Evolutionary conservation across 2,329 filamentous ascomycete species (phyloP).

Genomic region (Monilinia aucupariae): DNA sequence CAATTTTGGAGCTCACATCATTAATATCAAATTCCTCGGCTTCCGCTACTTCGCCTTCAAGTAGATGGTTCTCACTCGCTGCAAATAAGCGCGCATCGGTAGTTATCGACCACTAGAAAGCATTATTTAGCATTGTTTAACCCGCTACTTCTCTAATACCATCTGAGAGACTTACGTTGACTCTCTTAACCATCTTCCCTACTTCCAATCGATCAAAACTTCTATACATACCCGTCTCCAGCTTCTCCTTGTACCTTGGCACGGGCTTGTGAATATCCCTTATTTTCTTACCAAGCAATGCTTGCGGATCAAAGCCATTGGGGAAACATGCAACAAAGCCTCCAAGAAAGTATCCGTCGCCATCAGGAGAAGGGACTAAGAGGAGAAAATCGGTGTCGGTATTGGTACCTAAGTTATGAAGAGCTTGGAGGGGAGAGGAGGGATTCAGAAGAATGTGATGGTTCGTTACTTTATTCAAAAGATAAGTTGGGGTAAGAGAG

Average conservation of each 20-base stretch:
- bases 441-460: conserved; percentile 39
- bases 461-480: conserved; percentile 44
- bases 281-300: conserved; percentile 49
- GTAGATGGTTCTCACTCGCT: conserved; percentile 40
- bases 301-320: conserved; percentile 50
- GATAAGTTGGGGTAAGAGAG: conserved; percentile 28
- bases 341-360: conserved; percentile 46
- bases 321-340: conserved; percentile 54
- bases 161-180: conserved; percentile 39
- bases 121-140: not conserved
- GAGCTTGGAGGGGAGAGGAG: conserved; percentile 37
- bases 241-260: conserved; percentile 50
- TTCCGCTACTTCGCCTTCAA: conserved; percentile 35
- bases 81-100: conserved; percentile 40
- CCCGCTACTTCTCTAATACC: not conserved
- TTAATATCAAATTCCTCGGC: conserved; percentile 42
- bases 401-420: conserved; percentile 45
- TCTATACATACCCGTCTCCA: conserved; percentile 56
- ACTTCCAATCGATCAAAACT: conserved; percentile 51
- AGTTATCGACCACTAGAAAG: conserved; percentile 41
- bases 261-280: conserved; percentile 54
- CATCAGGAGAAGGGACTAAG: conserved; percentile 43
- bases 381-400: conserved; percentile 58
- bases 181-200: conserved; percentile 49
- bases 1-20: conserved; percentile 34